These are phyloP conservation scores for Mycena latifolia DNA, from an alignment of 768 basidiomycete species.

Conservation along the genomic window DNA sequence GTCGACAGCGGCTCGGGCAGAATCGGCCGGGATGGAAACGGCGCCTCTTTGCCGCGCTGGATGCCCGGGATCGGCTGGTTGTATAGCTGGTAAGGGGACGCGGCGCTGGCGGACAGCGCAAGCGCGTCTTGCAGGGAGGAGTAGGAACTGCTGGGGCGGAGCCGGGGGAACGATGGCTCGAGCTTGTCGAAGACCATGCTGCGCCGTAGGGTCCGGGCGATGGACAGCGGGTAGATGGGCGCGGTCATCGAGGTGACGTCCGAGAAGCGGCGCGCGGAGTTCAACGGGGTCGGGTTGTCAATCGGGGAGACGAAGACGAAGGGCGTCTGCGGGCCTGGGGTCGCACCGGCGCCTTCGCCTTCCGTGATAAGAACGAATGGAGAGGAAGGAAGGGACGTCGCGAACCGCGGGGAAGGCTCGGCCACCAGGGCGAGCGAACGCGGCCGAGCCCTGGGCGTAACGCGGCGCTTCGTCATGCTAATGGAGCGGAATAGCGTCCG, in stretches of 20 bases:
- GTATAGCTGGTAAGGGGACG: constrained; percentile 29
- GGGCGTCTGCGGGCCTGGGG: constrained; percentile 18
- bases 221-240: constrained; percentile 31
- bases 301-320: constrained; percentile 32
- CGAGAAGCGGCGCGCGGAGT: constrained; percentile 27
- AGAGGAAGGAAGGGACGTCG: constrained; percentile 26
- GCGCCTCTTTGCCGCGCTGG: constrained; percentile 29
- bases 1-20: constrained; percentile 27
- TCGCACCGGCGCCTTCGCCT: not conserved
- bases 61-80: constrained; percentile 27
- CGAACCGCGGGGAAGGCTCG: constrained; percentile 11
- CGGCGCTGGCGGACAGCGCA: constrained; percentile 5
- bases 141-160: constrained; percentile 23
- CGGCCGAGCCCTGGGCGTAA: constrained; percentile 8
- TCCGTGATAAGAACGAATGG: constrained; percentile 34
- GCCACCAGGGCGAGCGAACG: constrained; percentile 16
- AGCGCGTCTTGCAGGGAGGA: constrained; percentile 19
- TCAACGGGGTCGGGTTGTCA: constrained; percentile 29
- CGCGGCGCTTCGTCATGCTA: constrained; percentile 29
- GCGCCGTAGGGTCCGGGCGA: constrained; percentile 23
- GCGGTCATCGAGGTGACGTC: constrained; percentile 34
- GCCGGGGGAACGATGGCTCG: constrained; percentile 16
- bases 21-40: constrained; percentile 28
- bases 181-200: constrained; percentile 27
- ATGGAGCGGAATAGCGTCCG: constrained; percentile 25